Evolutionary conservation across 139 green algal species (phyloP).

Genomic region (Picocystis salinarum): DNA sequence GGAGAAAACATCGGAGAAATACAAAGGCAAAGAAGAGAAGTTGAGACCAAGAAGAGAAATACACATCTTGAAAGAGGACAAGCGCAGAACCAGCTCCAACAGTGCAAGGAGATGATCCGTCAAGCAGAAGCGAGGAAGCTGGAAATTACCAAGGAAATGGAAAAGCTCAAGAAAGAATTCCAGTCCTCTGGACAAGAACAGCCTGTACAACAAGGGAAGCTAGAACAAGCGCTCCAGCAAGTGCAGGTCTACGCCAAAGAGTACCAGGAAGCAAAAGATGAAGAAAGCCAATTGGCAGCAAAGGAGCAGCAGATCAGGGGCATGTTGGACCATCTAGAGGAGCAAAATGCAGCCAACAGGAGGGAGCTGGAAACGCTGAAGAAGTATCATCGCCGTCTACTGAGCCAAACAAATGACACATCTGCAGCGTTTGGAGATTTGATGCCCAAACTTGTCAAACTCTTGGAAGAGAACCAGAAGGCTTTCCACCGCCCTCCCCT

Average conservation of each 20-base stretch:
- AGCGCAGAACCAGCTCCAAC: too few relatives aligned
- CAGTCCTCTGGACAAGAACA: too few relatives aligned
- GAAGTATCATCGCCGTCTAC: slow-evolving; percentile 4
- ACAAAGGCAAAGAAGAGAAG: too few relatives aligned
- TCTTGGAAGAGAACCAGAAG: background rate
- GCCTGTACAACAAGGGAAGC: too few relatives aligned
- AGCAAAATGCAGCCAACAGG: slow-evolving; percentile 6
- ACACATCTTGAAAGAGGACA: too few relatives aligned
- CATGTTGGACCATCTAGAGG: background rate
- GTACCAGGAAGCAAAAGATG: background rate
- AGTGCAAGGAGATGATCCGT: too few relatives aligned
- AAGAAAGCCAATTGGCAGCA: background rate
- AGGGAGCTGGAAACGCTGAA: slow-evolving; percentile 7
- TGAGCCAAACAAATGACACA: slow-evolving; percentile 2
- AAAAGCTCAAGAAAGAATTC: background rate
- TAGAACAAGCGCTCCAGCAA: too few relatives aligned
- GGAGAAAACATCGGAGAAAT: too few relatives aligned
- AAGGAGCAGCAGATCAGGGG: background rate
- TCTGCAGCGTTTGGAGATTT: slow-evolving; percentile 3
- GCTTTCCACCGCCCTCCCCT: background rate
- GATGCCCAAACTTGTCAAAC: background rate
- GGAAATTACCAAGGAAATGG: background rate
- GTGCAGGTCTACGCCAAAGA: too few relatives aligned
- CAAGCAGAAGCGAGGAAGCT: background rate
- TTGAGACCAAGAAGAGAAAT: too few relatives aligned